Conservation (phyloP, 2,329 filamentous ascomycete species). For the Keithomyces neogunnii region DNA sequence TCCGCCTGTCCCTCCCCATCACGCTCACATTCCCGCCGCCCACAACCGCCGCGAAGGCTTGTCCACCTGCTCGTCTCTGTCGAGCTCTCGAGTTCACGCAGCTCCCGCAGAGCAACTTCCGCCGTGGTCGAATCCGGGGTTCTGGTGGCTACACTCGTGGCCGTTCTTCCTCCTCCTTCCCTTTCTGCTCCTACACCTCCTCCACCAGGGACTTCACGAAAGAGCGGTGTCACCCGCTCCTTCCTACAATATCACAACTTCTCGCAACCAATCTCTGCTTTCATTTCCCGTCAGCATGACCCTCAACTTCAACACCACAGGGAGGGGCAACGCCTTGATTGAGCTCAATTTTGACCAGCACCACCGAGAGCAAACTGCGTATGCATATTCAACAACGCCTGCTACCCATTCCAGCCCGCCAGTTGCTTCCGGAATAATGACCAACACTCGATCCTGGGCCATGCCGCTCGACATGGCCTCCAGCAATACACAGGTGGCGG, state of each 20-base stretch:
- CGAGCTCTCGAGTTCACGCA: not conserved
- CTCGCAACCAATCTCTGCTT: conserved; percentile 21
- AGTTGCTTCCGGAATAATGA: conserved; percentile 25
- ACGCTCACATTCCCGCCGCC: conserved; percentile 5
- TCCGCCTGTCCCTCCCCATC: conserved; percentile 9
- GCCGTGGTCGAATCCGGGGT: conserved; percentile 5
- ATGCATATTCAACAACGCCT: conserved; percentile 15
- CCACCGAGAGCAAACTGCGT: conserved; percentile 45
- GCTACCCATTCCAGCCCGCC: conserved; percentile 22
- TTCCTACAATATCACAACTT: conserved; percentile 26
- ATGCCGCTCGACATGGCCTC: conserved; percentile 45
- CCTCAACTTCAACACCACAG: conserved; percentile 51
- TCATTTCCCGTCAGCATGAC: conserved; percentile 36
- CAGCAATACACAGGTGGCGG: conserved; percentile 30
- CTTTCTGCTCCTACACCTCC: conserved; percentile 16
- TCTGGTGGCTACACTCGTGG: conserved; percentile 1
- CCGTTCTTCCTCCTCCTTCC: not conserved
- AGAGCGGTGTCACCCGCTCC: conserved; percentile 35
- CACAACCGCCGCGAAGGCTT: not conserved
- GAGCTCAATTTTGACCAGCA: conserved; percentile 53
- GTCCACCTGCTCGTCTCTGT: conserved; percentile 2
- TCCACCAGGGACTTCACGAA: conserved; percentile 26
- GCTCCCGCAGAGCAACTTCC: conserved; percentile 5
- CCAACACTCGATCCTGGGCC: conserved; percentile 35
- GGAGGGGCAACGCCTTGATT: conserved; percentile 49